Base-by-base conservation (phyloP, 805 yeast genomes). In the Metschnikowia anglica region DNA sequence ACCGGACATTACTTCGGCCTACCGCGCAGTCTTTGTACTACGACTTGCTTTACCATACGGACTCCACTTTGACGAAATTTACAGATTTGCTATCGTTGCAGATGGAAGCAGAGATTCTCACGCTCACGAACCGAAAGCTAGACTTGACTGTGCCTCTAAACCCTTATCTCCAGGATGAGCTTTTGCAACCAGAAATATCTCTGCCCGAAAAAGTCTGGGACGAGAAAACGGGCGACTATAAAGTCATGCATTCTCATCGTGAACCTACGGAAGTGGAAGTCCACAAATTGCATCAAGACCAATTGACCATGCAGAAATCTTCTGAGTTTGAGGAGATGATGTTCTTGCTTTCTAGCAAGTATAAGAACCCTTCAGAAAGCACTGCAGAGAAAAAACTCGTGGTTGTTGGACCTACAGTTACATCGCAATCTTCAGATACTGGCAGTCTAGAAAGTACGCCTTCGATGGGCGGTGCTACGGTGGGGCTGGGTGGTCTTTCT, bases 271-370 rank as follows among this genome's bases (percentile, higher is more conserved):
- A 59, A 4, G 45, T 44, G 19, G 56, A 53, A 46, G 53, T 56
- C 11, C 61, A 74, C 28, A 68, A 66, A 50, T 58, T 70, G 46
- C 73, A 69, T 48, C 71, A 64, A 50, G 75, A 71, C 39, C 72
- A 66, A 47, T 48, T 69, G 50, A 61, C 68, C 3, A 40, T 72
- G 28, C 96, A 88, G 59, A 85, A 85, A 53, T 80, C 90, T 1
- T 63, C 71, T 2, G 95, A 88, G 51, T 88, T 86, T 66, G 98
- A 93, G 62, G 95, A 88, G 58, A 71, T 89, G 59, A 91, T 91
- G 98, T 61, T 70, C 42, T 57, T 71, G 36, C 59, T 71, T 28
- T 68, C 74, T 3, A 64, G 63, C 46, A 69, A 65, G 46, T 61
- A 67, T 47, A 69, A 63, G 44, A 61, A 60, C 36, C 59, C 66